Evolutionary conservation across 2,329 filamentous ascomycete genomes (phyloP).

Genomic region (Penicillium sp.): DNA sequence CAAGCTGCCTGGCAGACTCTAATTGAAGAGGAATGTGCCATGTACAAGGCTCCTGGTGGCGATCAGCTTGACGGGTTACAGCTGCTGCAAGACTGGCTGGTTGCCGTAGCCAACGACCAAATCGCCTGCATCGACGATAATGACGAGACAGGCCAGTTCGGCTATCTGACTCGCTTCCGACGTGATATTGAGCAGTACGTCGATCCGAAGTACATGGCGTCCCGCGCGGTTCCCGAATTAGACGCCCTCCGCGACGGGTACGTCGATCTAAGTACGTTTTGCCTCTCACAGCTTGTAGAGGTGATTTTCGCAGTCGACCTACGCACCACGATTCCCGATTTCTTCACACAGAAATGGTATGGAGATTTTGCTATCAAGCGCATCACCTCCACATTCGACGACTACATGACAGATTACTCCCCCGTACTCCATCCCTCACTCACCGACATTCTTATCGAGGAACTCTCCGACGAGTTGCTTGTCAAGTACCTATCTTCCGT

Average conservation of each 20-base stretch:
- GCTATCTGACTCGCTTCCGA: conserved; percentile 85
- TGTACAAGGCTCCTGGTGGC: conserved; percentile 64
- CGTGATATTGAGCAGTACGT: conserved; percentile 82
- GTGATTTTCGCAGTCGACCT: conserved; percentile 94
- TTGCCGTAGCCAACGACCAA: conserved; percentile 97
- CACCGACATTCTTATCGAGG: conserved; percentile 89
- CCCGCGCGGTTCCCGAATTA: conserved; percentile 74
- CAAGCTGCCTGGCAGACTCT: conserved; percentile 87
- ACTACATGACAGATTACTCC: conserved; percentile 89
- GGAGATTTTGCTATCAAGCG: conserved; percentile 83
- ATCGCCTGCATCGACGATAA: conserved; percentile 96
- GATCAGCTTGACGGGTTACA: conserved; percentile 72
- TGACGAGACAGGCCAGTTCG: conserved; percentile 73
- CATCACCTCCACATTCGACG: conserved; percentile 92
- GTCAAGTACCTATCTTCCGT: conserved; percentile 82
- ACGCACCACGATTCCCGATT: conserved; percentile 77
- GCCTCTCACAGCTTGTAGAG: conserved; percentile 82
- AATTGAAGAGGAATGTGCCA: conserved; percentile 81
- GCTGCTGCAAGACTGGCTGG: conserved; percentile 81
- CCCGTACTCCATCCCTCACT: conserved; percentile 83
- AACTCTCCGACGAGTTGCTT: conserved; percentile 89
- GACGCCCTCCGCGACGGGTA: conserved; percentile 83
- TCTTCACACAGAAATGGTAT: conserved; percentile 95
- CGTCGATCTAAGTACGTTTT: conserved; percentile 92
- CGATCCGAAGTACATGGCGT: conserved; percentile 74